Base-by-base conservation (phyloP, 331 rosid genomes). In the Stylosanthes scabra region DNA sequence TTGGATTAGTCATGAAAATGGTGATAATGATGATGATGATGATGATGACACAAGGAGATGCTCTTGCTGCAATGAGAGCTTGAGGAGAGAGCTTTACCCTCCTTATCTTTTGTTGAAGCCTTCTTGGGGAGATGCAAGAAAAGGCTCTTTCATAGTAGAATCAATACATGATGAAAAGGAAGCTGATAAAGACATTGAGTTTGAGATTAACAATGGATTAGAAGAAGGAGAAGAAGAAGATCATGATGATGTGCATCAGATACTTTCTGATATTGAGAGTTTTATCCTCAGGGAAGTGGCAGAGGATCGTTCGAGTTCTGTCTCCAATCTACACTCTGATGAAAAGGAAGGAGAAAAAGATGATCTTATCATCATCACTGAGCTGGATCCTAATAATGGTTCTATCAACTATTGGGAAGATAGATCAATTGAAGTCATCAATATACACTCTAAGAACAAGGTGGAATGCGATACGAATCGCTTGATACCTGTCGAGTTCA, bases 31-130 rank as follows among this genome's bases (percentile, higher is more conserved):
- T 0, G 1, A 78, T 63, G 90, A 78, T 52, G 71, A 71, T 67
- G 80, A 16, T 39, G 86, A 80, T 61, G 46, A 39, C 31, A 42
- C 54, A 14, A 78, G 29, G 31, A 73, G 20, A 59, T 88, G 93
- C 27, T 88, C 88, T 57, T 88, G 91, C 78, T 88, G 96, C 74
- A 74, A 76, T 75, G 80, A 86, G 83, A 84, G 85, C 74, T 82
- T 82, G 78, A 81, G 66, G 28, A 74, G 57, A 77, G 66, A 29
- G 68, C 16, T 52, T 31, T 68, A 31, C 66, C 72, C 86, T 80
- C 62, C 83, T 66, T 73, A 61, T 71, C 52, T 79, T 67, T 44
- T 72, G 2, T 40, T 76, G 67, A 86, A 81, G 63, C 86, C 84
- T 72, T 80, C 85, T 74, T 84, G 88, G 88, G 80, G 74, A 8